Evolutionary conservation across 768 basidiomycete genomes (phyloP), one percentile per base, ranked within the genome.

Genomic region (Mycena metata): DNA sequence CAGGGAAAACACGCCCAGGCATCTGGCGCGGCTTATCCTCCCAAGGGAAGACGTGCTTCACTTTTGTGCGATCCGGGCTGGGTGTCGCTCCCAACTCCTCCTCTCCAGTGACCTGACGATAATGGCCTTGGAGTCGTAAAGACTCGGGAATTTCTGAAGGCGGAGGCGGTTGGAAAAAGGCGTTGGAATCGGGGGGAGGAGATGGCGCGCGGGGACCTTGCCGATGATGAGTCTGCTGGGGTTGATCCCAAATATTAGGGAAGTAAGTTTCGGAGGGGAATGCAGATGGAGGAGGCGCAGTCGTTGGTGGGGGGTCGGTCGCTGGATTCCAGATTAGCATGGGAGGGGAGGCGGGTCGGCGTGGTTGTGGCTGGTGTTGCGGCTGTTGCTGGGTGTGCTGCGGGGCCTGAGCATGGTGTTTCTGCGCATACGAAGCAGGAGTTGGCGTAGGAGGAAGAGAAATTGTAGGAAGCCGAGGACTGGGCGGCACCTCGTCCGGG

Each of bases 11-110:
- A 60, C 94, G 91, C 30, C 83, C 84, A 16, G 93, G 94, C 69
- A 84, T 72, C 54, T 83, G 85, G 36, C 92, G 88, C 15, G 88
- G 90, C 72, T 87, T 86, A 66, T 90, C 87, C 76, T 99, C 97
- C 97, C 97, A 99, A n/a, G 97, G 96, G 79, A 99, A 99, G 39
- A 98, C 83, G 39, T 86, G 82, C 67, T 90, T 91, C 23, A 96
- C 87, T 74, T 93, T 93, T 26, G 79, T 80, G 30, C 82, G 85
- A 76, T 96, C 93, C 5, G 96, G 94, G 70, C 83, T 86, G 8
- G 86, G 85, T 15, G 81, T 79, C 17, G 76, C 72, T 13, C 83
- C 81, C 35, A 76, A 70, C n/a, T 77, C 72, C 43, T 79, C 80
- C 24, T 86, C 85, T n/a, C 85, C 85, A 1, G 83, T 84, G 21